Conservation (phyloP, 768 basidiomycete genomes). For the Gloeophyllum trabeum region DNA sequence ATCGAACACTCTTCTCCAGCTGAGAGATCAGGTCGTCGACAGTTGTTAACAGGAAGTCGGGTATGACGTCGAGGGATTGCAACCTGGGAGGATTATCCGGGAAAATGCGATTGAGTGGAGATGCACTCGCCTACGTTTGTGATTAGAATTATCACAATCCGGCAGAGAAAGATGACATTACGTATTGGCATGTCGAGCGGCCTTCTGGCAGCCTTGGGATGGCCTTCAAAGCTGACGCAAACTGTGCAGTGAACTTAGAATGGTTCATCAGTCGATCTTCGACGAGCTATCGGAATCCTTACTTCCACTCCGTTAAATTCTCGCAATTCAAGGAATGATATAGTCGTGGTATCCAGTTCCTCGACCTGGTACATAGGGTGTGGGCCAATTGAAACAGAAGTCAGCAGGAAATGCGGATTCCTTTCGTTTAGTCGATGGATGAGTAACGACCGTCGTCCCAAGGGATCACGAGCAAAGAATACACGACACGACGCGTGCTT, state of each 20-base stretch:
- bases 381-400: constrained; percentile 51
- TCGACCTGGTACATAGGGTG: constrained; percentile 37
- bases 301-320: too few relatives aligned
- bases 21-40: constrained; percentile 41
- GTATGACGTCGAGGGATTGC: constrained; percentile 28
- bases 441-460: constrained; percentile 79
- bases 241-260: too few relatives aligned
- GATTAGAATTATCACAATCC: too few relatives aligned
- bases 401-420: constrained; percentile 45
- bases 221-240: too few relatives aligned
- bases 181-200: too few relatives aligned
- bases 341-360: constrained; percentile 47
- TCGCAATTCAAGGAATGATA: constrained; percentile 42
- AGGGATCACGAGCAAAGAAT: constrained; percentile 73
- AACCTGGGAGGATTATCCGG: constrained; percentile 29
- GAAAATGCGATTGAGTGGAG: constrained; percentile 33
- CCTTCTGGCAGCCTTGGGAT: too few relatives aligned
- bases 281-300: too few relatives aligned
- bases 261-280: too few relatives aligned
- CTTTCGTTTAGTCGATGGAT: constrained; percentile 42
- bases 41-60: constrained; percentile 26
- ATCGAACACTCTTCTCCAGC: constrained; percentile 55
- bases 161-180: too few relatives aligned
- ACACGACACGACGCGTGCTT: constrained; percentile 35
- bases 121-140: constrained; percentile 37